Percentiles rank a stretch among this genome's conserved stretches.
These are phyloP conservation scores for Backusella australiensis DNA, from an alignment of 192 early-diverging fungal genomes.

Conservation along the genomic window DNA sequence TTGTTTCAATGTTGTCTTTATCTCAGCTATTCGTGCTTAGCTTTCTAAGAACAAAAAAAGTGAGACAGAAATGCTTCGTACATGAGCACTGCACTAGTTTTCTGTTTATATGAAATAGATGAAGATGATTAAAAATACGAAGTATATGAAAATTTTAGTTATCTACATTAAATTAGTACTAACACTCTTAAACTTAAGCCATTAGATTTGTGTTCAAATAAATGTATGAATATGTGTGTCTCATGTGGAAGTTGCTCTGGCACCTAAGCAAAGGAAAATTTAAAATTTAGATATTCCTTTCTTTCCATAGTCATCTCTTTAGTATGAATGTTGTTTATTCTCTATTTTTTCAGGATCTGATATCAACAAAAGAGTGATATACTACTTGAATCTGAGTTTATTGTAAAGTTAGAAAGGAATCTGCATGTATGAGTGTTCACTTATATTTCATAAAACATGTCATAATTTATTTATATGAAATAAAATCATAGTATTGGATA, in stretches of 20 bases:
- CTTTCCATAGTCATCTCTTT: background rate
- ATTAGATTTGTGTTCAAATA: background rate
- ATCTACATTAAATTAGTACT: background rate
- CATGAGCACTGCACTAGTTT: no score
- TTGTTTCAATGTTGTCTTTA: background rate
- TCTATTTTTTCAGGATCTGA: background rate
- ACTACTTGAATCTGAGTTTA: no score
- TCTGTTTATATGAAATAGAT: background rate
- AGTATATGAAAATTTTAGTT: background rate
- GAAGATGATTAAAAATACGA: background rate
- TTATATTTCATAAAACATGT: no score
- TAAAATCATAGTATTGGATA: background rate
- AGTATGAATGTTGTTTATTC: background rate
- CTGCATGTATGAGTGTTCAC: no score
- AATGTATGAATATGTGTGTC: background rate
- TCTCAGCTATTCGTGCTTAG: background rate
- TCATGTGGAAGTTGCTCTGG: background rate
- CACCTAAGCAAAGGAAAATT: background rate
- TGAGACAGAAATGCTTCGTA: background rate
- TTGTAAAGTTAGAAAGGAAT: no score
- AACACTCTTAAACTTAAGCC: background rate
- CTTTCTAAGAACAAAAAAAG: background rate
- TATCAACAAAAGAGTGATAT: background rate
- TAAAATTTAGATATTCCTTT: background rate
- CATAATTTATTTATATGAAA: no score